Evolutionary conservation across 495 filamentous ascomycete genomes (phyloP), one percentile per base, ranked within the genome.

Genomic region (Aspergillus olivimuriae): DNA sequence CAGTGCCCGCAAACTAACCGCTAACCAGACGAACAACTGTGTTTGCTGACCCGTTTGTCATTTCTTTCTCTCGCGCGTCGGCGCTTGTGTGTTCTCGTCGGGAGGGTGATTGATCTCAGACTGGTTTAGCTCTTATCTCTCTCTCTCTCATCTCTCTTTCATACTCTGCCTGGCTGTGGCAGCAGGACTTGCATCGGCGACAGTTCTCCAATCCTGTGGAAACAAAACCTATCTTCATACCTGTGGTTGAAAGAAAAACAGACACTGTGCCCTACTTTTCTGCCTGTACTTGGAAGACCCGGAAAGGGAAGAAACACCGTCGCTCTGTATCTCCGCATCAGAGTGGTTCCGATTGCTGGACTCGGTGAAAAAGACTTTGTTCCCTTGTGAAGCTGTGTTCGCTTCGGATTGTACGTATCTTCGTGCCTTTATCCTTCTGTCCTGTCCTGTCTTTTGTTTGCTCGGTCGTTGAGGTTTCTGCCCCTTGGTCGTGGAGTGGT

Each of bases 331-430:
- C 38, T 47, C 44, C 46, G 18, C 47, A 41, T 14, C 45, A 50
- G n/a, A 38, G 36, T 32, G 39, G 40, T 24, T 39, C 43, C 33
- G 24, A 28, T 47, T 46, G 31, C 46, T 46, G 49, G 52, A 44
- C 36, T 51, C 44, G 45, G 45, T 44, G 47, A 46, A 36, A 44
- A 50, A 44, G 38, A 45, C 48, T 54, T 57, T 61, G 49, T 60
- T 58, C 30, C 39, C 45, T 39, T 42, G 53, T 50, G 44, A 49
- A 51, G 60, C 44, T 38, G 52, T 47, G 35, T 58, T 48, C 41
- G 55, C 53, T 63, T 62, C 58, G 56, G 57, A 68, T 66, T 73
- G 69, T 73, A 73, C 68, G 69, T 73, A 71, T 70, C 26, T 43
- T 58, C 48, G 41, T 44, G 59, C 51, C 57, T 59, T 55, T 52